phyloP scores from a whole-genome alignment of 139 green algal species.

The Micromonas commoda region DNA sequence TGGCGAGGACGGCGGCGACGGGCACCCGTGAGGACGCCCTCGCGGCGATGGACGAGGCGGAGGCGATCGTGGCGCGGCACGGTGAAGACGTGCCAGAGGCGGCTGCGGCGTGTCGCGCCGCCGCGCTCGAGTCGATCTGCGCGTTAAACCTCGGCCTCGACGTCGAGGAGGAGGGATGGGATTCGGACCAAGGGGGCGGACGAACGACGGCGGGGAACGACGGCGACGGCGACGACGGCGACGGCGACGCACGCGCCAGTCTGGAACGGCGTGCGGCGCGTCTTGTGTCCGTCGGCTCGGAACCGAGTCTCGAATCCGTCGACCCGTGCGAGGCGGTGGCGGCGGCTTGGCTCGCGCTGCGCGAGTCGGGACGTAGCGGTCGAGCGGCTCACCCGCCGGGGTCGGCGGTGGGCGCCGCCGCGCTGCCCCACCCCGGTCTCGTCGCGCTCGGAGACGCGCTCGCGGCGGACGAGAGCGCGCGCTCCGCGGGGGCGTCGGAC shows the following conservation, averaged over 20 bases:
- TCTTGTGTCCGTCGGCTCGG: too few relatives aligned
- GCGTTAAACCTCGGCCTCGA: not conserved
- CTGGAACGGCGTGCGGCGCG: too few relatives aligned
- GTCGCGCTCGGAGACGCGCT: not conserved
- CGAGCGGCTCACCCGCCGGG: not conserved
- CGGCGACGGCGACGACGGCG: not conserved
- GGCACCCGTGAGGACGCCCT: too few relatives aligned
- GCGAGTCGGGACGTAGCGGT: not conserved
- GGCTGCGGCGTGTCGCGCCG: not conserved
- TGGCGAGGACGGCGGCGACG: too few relatives aligned
- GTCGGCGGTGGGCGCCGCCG: too few relatives aligned
- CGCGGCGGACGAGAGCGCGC: not conserved
- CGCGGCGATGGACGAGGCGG: not conserved
- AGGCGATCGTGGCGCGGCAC: not conserved
- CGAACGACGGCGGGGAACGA: not conserved
- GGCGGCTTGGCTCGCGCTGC: not conserved
- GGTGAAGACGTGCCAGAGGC: not conserved
- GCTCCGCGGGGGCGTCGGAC: too few relatives aligned
- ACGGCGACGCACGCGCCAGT: not conserved
- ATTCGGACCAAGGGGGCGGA: not conserved
- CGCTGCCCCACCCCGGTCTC: too few relatives aligned
- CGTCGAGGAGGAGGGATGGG: conserved; percentile 9
- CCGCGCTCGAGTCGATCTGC: not conserved
- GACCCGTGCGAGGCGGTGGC: too few relatives aligned
- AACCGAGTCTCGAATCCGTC: too few relatives aligned